Evolutionary conservation across 2,329 filamentous ascomycete genomes (phyloP).

Genomic region (Colletotrichum sojae): DNA sequence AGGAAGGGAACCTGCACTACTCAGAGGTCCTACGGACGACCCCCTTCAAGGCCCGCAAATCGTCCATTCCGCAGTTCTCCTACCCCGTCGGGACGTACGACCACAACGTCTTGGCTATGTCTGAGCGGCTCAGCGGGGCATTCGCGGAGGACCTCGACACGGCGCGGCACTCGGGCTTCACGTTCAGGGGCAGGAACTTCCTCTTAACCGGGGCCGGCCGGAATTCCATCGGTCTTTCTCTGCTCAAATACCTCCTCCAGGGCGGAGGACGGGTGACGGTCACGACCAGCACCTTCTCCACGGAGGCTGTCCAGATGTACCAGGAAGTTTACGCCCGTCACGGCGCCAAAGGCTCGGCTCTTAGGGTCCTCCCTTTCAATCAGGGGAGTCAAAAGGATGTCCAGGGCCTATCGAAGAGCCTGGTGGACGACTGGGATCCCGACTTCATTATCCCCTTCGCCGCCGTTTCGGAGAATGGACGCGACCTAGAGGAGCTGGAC

Average conservation of each 20-base stretch:
- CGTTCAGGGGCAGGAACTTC: constrained; percentile 93
- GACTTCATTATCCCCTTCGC: constrained; percentile 97
- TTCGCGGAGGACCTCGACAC: constrained; percentile 85
- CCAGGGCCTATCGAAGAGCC: constrained; percentile 91
- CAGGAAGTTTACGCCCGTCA: constrained; percentile 97
- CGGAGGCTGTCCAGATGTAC: constrained; percentile 98
- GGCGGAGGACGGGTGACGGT: constrained; percentile 97
- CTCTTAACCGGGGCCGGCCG: constrained; percentile 98
- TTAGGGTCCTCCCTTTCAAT: constrained; percentile 98
- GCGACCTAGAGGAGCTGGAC: constrained; percentile 95
- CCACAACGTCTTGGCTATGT: not conserved
- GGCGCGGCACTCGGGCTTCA: constrained; percentile 87
- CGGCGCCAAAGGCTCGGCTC: constrained; percentile 92
- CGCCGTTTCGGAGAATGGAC: constrained; percentile 96
- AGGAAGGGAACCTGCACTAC: not conserved
- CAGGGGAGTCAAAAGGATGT: constrained; percentile 98
- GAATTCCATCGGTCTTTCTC: constrained; percentile 96
- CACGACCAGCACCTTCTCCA: constrained; percentile 96
- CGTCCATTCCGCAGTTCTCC: constrained; percentile 10
- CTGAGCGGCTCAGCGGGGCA: constrained; percentile 72
- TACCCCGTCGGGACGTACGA: constrained; percentile 19
- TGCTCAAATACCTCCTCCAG: constrained; percentile 93
- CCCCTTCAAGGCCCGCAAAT: constrained; percentile 4
- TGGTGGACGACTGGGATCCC: constrained; percentile 98
- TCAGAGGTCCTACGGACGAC: not conserved